phyloP scores from a whole-genome alignment of 306 rosid genomes.

The Castanea crenata region DNA sequence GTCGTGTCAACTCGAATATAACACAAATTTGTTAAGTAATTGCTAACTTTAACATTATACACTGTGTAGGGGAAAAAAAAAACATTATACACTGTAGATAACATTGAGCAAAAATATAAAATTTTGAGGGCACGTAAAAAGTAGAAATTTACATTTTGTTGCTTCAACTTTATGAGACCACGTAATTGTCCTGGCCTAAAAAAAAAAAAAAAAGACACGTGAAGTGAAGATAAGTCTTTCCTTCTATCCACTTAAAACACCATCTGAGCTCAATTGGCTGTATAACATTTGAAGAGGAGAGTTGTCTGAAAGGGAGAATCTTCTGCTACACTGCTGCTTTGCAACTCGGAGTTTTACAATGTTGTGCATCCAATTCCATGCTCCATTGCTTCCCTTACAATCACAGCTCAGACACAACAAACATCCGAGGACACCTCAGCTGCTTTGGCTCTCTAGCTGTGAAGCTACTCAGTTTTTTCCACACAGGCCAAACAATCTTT shows the following conservation, averaged over 20 bases:
- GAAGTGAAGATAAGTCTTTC: not conserved
- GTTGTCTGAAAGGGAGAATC: not conserved
- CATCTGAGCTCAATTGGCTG: constrained; percentile 5
- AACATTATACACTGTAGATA: too few relatives aligned
- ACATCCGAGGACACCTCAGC: constrained; percentile 13
- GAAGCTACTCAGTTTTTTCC: constrained; percentile 4
- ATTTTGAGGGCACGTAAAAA: too few relatives aligned
- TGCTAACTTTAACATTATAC: too few relatives aligned
- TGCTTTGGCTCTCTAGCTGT: constrained; percentile 18
- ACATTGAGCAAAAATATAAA: too few relatives aligned
- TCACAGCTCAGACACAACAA: constrained; percentile 24
- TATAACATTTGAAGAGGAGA: not conserved
- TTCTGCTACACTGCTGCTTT: not conserved
- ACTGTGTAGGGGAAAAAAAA: too few relatives aligned
- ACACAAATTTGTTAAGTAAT: too few relatives aligned
- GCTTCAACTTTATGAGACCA: constrained; percentile 7
- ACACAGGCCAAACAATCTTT: constrained; percentile 11
- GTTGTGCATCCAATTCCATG: constrained; percentile 39
- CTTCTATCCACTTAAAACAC: not conserved
- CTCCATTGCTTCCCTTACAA: constrained; percentile 35
- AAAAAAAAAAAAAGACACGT: not conserved
- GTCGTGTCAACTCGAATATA: too few relatives aligned
- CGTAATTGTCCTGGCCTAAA: not conserved
- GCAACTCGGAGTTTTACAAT: constrained; percentile 9
- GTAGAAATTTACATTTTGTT: too few relatives aligned